phyloP scores from a whole-genome alignment of 495 filamentous ascomycete species.

The Xylaria flabelliformis region DNA sequence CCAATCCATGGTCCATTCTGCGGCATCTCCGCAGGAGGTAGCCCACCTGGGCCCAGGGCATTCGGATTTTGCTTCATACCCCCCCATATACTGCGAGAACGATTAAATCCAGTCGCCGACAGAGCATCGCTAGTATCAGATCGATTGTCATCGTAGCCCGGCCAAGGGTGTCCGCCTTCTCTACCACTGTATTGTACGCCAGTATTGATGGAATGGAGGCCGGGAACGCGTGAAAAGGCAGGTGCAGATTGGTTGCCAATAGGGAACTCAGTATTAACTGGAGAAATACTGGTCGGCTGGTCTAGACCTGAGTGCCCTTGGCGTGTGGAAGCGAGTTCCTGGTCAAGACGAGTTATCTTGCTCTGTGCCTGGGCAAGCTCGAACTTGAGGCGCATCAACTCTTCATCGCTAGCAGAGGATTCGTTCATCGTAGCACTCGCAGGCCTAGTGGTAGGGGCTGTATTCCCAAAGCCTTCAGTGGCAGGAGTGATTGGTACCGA shows the following conservation, averaged over 20 bases:
- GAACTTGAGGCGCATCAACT: conserved; percentile 63
- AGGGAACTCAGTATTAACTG: conserved; percentile 41
- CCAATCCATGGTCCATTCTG: conserved; percentile 48
- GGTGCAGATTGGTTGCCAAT: conserved; percentile 30
- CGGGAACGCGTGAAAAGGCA: conserved; percentile 31
- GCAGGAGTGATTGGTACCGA: conserved; percentile 65
- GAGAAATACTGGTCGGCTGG: conserved; percentile 38
- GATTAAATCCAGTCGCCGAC: conserved; percentile 65
- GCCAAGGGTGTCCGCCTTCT: conserved; percentile 65
- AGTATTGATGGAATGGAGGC: conserved; percentile 56
- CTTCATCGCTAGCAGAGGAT: conserved; percentile 42
- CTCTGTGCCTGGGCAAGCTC: conserved; percentile 81
- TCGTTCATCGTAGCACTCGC: conserved; percentile 52
- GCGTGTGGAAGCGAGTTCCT: conserved; percentile 81
- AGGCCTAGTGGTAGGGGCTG: conserved; percentile 52
- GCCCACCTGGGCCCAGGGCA: conserved; percentile 43
- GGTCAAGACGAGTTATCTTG: conserved; percentile 80
- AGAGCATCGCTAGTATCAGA: conserved; percentile 69
- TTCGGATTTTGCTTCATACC: conserved; percentile 44
- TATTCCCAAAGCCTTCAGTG: conserved; percentile 57
- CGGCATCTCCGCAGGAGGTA: conserved; percentile 44
- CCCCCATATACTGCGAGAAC: conserved; percentile 69
- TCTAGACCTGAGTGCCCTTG: conserved; percentile 53
- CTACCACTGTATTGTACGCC: conserved; percentile 57
- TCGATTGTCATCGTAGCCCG: conserved; percentile 67